Percentiles rank a stretch among this genome's conserved stretches.
Evolutionary conservation across 768 basidiomycete species (phyloP).

Genomic region (Crassisporium funariophilum): DNA sequence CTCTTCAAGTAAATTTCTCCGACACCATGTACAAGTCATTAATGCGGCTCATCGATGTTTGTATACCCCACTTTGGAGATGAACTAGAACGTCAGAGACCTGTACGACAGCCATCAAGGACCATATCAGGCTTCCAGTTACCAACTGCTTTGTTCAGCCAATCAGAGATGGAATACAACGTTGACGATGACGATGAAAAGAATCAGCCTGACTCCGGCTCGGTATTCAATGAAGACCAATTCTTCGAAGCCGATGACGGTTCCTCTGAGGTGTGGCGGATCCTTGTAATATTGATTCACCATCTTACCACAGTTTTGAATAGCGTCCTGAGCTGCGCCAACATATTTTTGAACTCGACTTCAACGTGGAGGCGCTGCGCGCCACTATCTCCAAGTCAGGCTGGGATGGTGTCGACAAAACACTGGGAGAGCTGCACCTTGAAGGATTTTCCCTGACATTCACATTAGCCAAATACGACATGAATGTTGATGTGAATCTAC

Average conservation of each 20-base stretch:
- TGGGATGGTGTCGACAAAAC: conserved; percentile 64
- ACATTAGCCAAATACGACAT: conserved; percentile 82
- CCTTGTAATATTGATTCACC: neutral
- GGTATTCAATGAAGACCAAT: conserved; percentile 47
- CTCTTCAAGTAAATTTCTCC: conserved; percentile 86
- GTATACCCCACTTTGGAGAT: conserved; percentile 80
- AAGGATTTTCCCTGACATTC: conserved; percentile 76
- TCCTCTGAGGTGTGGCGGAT: conserved; percentile 47
- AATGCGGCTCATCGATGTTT: conserved; percentile 90
- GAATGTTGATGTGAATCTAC: conserved; percentile 80
- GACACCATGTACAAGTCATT: conserved; percentile 89
- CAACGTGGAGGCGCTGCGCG: conserved; percentile 80
- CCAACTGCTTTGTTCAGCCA: conserved; percentile 57
- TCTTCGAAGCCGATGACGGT: conserved; percentile 75
- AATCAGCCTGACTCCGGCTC: conserved; percentile 37
- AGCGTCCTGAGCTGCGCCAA: conserved; percentile 52
- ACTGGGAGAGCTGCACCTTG: conserved; percentile 78
- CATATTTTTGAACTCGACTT: conserved; percentile 83
- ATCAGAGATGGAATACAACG: conserved; percentile 63
- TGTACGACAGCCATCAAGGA: conserved; percentile 19
- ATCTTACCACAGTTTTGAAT: conserved; percentile 2
- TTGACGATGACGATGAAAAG: conserved; percentile 48
- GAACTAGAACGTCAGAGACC: conserved; percentile 24
- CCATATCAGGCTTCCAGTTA: conserved; percentile 47
- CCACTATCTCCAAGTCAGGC: conserved; percentile 72